Conservation (phyloP, 371 early-diverging fungal genomes). For the Dipsacomyces acuminosporus region DNA sequence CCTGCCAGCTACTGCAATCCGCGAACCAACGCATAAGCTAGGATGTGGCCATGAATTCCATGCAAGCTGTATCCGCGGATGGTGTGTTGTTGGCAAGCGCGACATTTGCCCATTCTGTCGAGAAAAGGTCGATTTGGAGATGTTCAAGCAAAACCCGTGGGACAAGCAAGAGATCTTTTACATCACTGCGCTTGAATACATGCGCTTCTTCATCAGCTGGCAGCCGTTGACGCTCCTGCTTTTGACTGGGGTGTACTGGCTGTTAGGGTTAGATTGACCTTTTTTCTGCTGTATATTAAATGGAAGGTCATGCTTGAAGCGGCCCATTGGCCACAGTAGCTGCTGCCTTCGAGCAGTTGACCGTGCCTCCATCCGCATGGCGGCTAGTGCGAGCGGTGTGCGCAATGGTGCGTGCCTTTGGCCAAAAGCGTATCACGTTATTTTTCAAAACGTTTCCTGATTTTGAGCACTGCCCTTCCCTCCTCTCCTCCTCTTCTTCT, state of each 20-base stretch:
- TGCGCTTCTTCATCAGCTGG: constrained; percentile 48
- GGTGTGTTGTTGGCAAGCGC: constrained; percentile 47
- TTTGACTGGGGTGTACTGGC: constrained; percentile 30
- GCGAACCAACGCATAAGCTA: constrained; percentile 36
- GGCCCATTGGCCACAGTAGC: too few species aligned
- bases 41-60: constrained; percentile 46
- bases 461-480: too few species aligned
- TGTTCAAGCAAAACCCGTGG: constrained; percentile 44
- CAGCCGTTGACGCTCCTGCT: constrained; percentile 42
- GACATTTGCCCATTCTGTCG: constrained; percentile 46
- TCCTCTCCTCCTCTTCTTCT: constrained; percentile 1
- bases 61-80: constrained; percentile 48
- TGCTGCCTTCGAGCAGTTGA: too few species aligned
- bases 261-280: constrained; percentile 24
- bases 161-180: constrained; percentile 47
- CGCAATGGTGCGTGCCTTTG: too few species aligned
- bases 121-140: constrained; percentile 46
- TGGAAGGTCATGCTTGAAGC: too few species aligned
- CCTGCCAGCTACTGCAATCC: not conserved
- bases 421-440: too few species aligned
- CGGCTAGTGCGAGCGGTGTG: too few species aligned
- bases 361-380: too few species aligned
- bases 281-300: too few species aligned
- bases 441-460: too few species aligned
- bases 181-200: constrained; percentile 46